Conservation (phyloP, 371 early-diverging fungal genomes). For the Syncephalastrum racemosum region DNA sequence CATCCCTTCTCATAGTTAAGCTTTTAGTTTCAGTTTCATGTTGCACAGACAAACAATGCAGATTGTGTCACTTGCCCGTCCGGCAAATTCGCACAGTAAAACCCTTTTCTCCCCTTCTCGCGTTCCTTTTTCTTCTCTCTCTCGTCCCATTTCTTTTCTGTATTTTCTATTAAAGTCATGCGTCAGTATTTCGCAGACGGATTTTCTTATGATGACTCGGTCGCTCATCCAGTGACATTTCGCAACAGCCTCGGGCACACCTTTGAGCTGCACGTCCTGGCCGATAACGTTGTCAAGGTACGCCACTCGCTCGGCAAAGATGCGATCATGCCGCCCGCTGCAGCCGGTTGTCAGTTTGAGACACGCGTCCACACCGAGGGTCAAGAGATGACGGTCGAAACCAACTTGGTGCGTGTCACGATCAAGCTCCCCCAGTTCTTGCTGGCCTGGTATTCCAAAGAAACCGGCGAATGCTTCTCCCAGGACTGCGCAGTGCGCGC, state of each 20-base stretch:
- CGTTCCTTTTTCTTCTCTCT: conserved; percentile 11
- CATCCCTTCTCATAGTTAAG: too few species aligned
- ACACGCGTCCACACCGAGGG: neutral
- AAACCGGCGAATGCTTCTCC: conserved; percentile 35
- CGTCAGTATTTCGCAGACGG: conserved; percentile 29
- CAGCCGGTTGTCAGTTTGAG: neutral
- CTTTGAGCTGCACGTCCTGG: conserved; percentile 18
- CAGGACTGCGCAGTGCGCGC: conserved; percentile 56
- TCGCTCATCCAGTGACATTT: conserved; percentile 27
- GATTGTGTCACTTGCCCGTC: too few species aligned
- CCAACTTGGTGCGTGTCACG: conserved; percentile 18
- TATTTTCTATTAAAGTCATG: conserved; percentile 16
- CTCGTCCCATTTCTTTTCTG: conserved; percentile 9
- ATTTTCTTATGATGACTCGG: conserved; percentile 19
- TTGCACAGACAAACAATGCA: too few species aligned
- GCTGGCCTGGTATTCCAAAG: conserved; percentile 22
- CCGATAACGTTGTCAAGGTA: conserved; percentile 21
- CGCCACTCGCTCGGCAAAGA: conserved; percentile 2
- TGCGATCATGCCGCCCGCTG: neutral
- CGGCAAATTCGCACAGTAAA: too few species aligned
- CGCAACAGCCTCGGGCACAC: conserved; percentile 22
- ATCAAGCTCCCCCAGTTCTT: conserved; percentile 15
- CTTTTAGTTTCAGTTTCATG: too few species aligned
- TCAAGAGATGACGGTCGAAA: conserved; percentile 14
- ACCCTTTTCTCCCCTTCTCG: conserved; percentile 7